Base-by-base conservation (phyloP, 192 early-diverging fungal genomes). In the Backusella sp. region DNA sequence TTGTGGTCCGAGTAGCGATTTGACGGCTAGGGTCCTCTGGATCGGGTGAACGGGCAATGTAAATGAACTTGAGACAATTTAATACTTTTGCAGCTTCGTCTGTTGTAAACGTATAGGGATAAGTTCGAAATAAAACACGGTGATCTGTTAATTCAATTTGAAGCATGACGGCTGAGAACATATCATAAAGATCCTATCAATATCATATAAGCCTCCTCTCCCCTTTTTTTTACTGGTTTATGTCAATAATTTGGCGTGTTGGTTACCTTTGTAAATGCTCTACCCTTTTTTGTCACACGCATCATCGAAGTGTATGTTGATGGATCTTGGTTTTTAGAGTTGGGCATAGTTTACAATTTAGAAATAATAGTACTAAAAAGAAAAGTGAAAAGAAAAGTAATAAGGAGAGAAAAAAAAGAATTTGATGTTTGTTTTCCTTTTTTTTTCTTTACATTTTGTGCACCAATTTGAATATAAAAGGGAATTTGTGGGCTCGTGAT, bases 91-190 rank as follows among this genome's bases (percentile, higher is more conserved):
- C 79, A 34, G 86, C 87, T 53, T 87, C 86, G 35, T 90, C 88
- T 6, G 88, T 85, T 1, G 83, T 86, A 53, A 90, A 90, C 17
- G 81, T 87, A 41, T 80, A 84, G 0, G 84, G 83, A 65, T 90
- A 88, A 46, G 19, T 79, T n/a, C 78, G 82, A 77, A 86, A 89
- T 46, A 87, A 17, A 7, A 81, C 70, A 73, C 87, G 79, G 65
- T 83, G 86, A 28, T 78, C 79, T 28, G 82, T 85, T 41, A 89
- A 79, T 1, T 80, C 84, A 9, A 87, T 49, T 62, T 84, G 84
- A 15, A 85, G 73, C 72, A 87, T 79, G 19, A 89, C 71, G 1
- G 86, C 83, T 7, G 84, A 76, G 76, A 85, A 89, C 39, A 89
- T 78, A 73, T 89, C 88, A 59, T 85, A 82, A 14, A 89, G 81